Percentiles rank a stretch among this genome's conserved stretches.
phyloP scores from a whole-genome alignment of 768 basidiomycete species.

The Hydnum rufescens region DNA sequence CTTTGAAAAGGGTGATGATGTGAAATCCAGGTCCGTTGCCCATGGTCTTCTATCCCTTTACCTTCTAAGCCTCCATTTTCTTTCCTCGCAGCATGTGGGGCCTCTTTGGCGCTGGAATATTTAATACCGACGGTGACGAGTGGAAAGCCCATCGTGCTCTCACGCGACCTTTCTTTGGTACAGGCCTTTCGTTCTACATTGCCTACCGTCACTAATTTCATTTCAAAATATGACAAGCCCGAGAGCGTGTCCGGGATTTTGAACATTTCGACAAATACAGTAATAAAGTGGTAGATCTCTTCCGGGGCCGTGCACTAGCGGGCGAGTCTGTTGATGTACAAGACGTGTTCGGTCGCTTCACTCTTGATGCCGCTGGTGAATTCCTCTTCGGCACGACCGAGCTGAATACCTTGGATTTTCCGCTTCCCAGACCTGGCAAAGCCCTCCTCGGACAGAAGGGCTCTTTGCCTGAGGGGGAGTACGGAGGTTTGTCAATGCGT shows the following conservation, averaged over 20 bases:
- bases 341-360: conserved; percentile 9
- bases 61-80: not conserved
- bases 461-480: not conserved
- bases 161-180: conserved; percentile 51
- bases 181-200: not conserved
- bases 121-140: conserved; percentile 19
- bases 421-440: conserved; percentile 2
- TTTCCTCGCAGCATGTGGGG: conserved; percentile 1
- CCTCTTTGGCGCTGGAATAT: conserved; percentile 19
- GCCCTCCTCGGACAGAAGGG: conserved; percentile 3
- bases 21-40: not conserved
- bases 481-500: conserved; percentile 5
- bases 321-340: conserved; percentile 12
- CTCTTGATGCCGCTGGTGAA: conserved; percentile 8
- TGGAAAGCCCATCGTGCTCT: conserved; percentile 62
- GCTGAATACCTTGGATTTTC: conserved; percentile 6
- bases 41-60: not conserved
- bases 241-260: conserved; percentile 9
- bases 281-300: conserved; percentile 5
- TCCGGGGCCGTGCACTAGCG: conserved; percentile 8
- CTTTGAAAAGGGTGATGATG: not conserved
- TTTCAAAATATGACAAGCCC: conserved; percentile 24
- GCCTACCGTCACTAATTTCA: conserved; percentile 22
- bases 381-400: conserved; percentile 6
- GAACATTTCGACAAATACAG: conserved; percentile 12